Evolutionary conservation across 2,329 filamentous ascomycete genomes (phyloP).

Genomic region (Penicillium polonicum): DNA sequence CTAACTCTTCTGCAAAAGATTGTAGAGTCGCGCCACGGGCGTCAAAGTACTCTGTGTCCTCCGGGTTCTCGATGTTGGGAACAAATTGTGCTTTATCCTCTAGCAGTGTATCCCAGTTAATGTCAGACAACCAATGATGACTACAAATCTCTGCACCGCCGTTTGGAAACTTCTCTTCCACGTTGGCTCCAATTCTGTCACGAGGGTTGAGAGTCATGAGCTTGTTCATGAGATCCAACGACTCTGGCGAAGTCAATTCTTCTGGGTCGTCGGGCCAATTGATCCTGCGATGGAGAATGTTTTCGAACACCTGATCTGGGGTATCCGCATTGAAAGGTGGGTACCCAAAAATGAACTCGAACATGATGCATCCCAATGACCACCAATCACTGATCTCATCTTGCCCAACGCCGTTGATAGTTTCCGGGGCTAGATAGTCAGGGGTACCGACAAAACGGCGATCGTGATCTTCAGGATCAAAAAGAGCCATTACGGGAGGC

Average conservation of each 20-base stretch:
- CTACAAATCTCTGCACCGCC: conserved; percentile 88
- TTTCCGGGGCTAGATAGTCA: conserved; percentile 95
- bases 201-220: conserved; percentile 81
- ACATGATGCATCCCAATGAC: conserved; percentile 98
- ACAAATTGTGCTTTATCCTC: conserved; percentile 96
- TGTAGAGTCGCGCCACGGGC: conserved; percentile 85
- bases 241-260: conserved; percentile 76
- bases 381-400: conserved; percentile 99
- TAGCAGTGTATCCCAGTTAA: conserved; percentile 88
- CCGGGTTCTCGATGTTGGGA: conserved; percentile 85
- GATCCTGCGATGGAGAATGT: conserved; percentile 85
- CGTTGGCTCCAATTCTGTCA: conserved; percentile 80
- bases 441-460: conserved; percentile 94
- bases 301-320: conserved; percentile 93
- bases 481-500: conserved; percentile 89
- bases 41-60: conserved; percentile 98
- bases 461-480: conserved; percentile 91
- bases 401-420: conserved; percentile 90
- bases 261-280: conserved; percentile 87
- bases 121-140: conserved; percentile 82
- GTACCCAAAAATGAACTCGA: conserved; percentile 90
- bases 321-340: conserved; percentile 90
- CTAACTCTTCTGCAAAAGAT: conserved; percentile 89
- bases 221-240: conserved; percentile 91
- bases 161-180: conserved; percentile 74